Evolutionary conservation across 2,329 filamentous ascomycete genomes (phyloP).

Genomic region (Cladosporium sp.): DNA sequence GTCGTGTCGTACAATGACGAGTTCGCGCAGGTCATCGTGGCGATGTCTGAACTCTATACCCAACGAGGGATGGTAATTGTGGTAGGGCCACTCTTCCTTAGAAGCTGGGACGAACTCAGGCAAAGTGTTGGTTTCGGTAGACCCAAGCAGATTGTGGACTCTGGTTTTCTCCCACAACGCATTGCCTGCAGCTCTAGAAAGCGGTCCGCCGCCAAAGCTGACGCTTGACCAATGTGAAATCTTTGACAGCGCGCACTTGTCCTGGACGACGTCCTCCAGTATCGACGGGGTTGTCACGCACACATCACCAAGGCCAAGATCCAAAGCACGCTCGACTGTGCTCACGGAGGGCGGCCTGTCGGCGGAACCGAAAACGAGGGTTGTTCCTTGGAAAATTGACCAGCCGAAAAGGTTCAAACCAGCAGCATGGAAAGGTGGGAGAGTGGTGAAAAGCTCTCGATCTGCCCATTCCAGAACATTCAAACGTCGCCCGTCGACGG

Average conservation of each 20-base stretch:
- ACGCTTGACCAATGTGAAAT: constrained; percentile 14
- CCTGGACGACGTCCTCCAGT: constrained; percentile 10
- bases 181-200: constrained; percentile 8
- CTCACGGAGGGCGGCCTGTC: constrained; percentile 10
- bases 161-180: constrained; percentile 9
- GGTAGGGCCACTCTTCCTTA: constrained; percentile 14
- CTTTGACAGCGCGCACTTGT: background rate
- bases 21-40: constrained; percentile 1
- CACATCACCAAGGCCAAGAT: constrained; percentile 9
- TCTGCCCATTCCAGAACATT: constrained; percentile 10
- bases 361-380: constrained; percentile 13
- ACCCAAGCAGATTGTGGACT: constrained; percentile 13
- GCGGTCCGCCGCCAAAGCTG: constrained; percentile 14
- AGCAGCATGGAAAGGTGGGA: constrained; percentile 17
- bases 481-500: constrained; percentile 8
- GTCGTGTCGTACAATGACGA: constrained; percentile 10
- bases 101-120: constrained; percentile 13
- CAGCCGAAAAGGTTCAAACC: constrained; percentile 16
- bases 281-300: constrained; percentile 16
- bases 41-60: constrained; percentile 8
- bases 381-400: constrained; percentile 15
- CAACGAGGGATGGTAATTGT: constrained; percentile 8
- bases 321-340: constrained; percentile 10
- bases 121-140: constrained; percentile 15
- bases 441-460: constrained; percentile 9